Conservation (phyloP, 1,284 basidiomycete species). For the Ganoderma meredithae region DNA sequence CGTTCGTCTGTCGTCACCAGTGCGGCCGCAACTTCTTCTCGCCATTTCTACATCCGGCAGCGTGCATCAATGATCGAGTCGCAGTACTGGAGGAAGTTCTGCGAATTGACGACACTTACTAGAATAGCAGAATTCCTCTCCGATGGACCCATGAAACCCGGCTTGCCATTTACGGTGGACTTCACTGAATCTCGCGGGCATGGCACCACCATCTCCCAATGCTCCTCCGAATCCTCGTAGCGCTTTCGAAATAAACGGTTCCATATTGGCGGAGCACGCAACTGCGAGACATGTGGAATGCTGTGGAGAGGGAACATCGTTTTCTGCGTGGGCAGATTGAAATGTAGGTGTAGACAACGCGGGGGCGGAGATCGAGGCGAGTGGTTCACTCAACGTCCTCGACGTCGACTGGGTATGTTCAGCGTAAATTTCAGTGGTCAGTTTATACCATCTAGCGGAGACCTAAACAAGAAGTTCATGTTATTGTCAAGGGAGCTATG, state of each 20-base stretch:
- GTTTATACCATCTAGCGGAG: not conserved
- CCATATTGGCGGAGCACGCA: not conserved
- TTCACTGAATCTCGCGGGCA: not conserved
- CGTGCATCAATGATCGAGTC: not conserved
- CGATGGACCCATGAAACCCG: not conserved
- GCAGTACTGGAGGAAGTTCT: too few relatives aligned
- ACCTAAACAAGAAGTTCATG: not conserved
- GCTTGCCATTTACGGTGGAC: not conserved
- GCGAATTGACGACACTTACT: not conserved
- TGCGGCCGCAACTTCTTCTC: conserved; percentile 9
- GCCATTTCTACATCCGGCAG: not conserved
- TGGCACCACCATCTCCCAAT: conserved; percentile 3
- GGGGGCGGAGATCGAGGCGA: not conserved
- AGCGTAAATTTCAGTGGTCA: too few relatives aligned
- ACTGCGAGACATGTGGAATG: not conserved
- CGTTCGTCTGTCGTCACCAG: not conserved
- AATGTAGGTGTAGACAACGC: not conserved
- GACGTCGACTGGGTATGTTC: not conserved
- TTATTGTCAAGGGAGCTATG: not conserved
- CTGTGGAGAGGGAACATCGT: not conserved
- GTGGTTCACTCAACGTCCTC: not conserved
- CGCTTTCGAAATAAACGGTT: not conserved
- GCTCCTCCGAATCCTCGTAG: not conserved
- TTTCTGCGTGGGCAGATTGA: not conserved
- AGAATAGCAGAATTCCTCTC: not conserved